A percentile compares a stretch with the other conserved stretches of the same genome.
phyloP scores from a whole-genome alignment of 352 stramenopile genomes.

The Globisporangium irregulare region DNA sequence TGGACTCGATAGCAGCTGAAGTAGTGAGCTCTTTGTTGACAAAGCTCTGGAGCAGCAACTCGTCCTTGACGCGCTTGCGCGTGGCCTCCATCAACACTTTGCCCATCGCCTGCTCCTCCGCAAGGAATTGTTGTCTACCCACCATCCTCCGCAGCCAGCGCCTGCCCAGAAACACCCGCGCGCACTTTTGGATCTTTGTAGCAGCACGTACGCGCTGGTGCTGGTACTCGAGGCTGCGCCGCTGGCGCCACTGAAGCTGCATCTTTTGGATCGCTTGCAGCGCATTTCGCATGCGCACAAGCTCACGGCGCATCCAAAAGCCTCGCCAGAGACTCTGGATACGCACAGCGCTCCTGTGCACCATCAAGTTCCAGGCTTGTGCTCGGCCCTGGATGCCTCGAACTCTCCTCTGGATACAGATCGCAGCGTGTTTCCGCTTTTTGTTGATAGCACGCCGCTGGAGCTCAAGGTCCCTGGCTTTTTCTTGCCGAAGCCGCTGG shows the following conservation, averaged over 20 bases:
- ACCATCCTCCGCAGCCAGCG: constrained; percentile 37
- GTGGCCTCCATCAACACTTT: constrained; percentile 46
- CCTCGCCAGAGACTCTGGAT: constrained; percentile 65
- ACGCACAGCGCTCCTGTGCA: constrained; percentile 31
- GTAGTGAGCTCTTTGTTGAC: constrained; percentile 30
- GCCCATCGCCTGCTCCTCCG: constrained; percentile 53
- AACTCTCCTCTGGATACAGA: constrained; percentile 59
- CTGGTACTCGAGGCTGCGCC: constrained; percentile 29
- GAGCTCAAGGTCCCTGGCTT: constrained; percentile 27
- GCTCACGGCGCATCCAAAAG: constrained; percentile 37
- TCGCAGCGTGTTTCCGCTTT: constrained; percentile 29
- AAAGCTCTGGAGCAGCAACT: constrained; percentile 70
- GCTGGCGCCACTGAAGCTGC: constrained; percentile 41
- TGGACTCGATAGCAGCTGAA: background rate
- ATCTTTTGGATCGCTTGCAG: constrained; percentile 49
- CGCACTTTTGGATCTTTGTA: constrained; percentile 36
- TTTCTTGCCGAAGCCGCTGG: constrained; percentile 37
- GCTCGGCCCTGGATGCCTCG: constrained; percentile 46
- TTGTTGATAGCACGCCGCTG: constrained; percentile 27
- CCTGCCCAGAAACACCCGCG: constrained; percentile 35
- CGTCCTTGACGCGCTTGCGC: constrained; percentile 40
- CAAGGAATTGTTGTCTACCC: constrained; percentile 43
- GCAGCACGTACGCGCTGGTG: constrained; percentile 22
- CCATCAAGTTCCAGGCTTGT: constrained; percentile 35
- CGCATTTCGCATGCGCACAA: constrained; percentile 39